phyloP scores from a whole-genome alignment of 1,284 basidiomycete species.

The Cutaneotrichosporon cutaneum region DNA sequence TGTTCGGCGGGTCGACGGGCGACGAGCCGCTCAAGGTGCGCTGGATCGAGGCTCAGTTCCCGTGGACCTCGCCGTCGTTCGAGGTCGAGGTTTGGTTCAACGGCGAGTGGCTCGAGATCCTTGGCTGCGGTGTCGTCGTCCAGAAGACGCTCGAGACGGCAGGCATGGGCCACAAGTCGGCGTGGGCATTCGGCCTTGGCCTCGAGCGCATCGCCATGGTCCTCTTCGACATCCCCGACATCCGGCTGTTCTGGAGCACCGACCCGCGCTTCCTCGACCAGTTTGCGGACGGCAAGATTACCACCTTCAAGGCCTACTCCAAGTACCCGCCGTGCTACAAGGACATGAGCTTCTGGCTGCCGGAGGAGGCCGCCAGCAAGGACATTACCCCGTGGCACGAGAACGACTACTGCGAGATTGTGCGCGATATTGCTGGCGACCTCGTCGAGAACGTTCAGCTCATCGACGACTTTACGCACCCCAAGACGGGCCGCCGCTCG shows the following conservation, averaged over 20 bases:
- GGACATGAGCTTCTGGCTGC: conserved; percentile 89
- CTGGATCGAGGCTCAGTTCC: conserved; percentile 98
- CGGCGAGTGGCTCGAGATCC: conserved; percentile 95
- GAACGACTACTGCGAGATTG: conserved; percentile 94
- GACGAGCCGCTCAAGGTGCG: conserved; percentile 73
- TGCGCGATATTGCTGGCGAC: conserved; percentile 88
- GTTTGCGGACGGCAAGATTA: conserved; percentile 73
- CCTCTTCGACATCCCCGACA: conserved; percentile 94
- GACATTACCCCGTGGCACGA: conserved; percentile 65
- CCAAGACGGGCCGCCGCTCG: conserved; percentile 76
- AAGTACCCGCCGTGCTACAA: conserved; percentile 85
- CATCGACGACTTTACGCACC: conserved; percentile 89
- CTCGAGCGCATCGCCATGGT: conserved; percentile 98
- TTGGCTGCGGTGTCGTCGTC: conserved; percentile 89
- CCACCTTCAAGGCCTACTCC: conserved; percentile 80
- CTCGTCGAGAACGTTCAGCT: conserved; percentile 85
- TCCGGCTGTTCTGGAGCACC: conserved; percentile 96
- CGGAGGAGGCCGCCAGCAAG: conserved; percentile 39
- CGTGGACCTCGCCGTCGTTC: conserved; percentile 95
- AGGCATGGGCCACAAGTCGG: conserved; percentile 76
- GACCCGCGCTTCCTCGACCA: conserved; percentile 86
- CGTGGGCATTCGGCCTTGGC: conserved; percentile 98
- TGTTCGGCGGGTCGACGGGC: conserved; percentile 67
- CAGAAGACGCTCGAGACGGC: conserved; percentile 85
- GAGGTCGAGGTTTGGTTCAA: conserved; percentile 97